Percentiles rank a stretch among this genome's conserved stretches.
Evolutionary conservation across 2,329 filamentous ascomycete genomes (phyloP).

Genomic region (Trichoderma asperellum): DNA sequence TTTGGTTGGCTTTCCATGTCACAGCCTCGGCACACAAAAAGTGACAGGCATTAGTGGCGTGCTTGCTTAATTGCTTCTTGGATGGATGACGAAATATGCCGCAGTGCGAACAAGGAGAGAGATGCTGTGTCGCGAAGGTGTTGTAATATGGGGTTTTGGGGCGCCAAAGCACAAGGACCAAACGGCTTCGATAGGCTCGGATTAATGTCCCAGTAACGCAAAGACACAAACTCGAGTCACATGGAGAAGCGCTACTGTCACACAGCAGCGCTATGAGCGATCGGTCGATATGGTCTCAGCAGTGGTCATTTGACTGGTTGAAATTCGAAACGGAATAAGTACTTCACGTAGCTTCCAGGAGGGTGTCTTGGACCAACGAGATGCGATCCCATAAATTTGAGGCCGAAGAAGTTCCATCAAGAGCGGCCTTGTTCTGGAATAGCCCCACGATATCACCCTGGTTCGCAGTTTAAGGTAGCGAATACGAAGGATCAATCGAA

Average conservation of each 20-base stretch:
- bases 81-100: not conserved
- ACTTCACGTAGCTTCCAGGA: not conserved
- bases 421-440: constrained; percentile 22
- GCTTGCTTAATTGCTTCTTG: not conserved
- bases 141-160: not conserved
- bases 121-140: constrained; percentile 4
- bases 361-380: not conserved
- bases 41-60: not conserved
- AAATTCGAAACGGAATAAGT: not conserved
- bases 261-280: constrained; percentile 1
- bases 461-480: not conserved
- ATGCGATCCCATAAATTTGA: not conserved
- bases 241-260: constrained; percentile 14
- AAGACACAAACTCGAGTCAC: constrained; percentile 2
- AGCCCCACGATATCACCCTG: not conserved
- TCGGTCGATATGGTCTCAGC: constrained; percentile 2
- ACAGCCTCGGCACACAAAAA: not conserved
- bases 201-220: not conserved
- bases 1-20: too few relatives aligned
- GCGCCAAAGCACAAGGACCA: not conserved
- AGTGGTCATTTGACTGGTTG: constrained; percentile 17
- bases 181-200: not conserved
- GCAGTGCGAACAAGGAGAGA: constrained; percentile 18
- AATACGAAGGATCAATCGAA: constrained; percentile 12
- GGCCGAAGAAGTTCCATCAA: constrained; percentile 24